These are phyloP conservation scores for Breviolum minutum DNA, from an alignment of 73 alveolate genomes.

Conservation along the genomic window DNA sequence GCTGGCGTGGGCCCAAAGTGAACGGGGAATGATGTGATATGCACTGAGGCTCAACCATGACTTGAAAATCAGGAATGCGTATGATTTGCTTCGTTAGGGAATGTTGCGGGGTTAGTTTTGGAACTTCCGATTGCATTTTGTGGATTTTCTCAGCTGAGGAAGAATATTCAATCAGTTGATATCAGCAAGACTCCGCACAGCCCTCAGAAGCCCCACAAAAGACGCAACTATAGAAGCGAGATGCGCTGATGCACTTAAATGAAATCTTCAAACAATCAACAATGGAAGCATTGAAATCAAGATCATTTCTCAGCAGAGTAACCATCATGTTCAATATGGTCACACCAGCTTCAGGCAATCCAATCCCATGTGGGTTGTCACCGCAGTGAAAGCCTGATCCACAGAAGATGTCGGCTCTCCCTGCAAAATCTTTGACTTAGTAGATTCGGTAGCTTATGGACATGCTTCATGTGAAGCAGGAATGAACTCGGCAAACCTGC, in stretches of 20 bases:
- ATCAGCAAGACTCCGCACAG: slow-evolving; percentile 63
- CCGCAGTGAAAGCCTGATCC: slow-evolving; percentile 79
- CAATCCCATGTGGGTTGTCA: slow-evolving; percentile 91
- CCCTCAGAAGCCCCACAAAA: neutral
- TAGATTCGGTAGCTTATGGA: too few species aligned
- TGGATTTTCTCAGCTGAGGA: neutral
- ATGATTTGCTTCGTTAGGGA: neutral
- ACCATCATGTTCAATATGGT: neutral
- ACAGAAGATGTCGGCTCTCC: too few species aligned
- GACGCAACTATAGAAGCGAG: neutral
- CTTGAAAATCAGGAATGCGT: too few species aligned
- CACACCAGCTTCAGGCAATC: slow-evolving; percentile 22
- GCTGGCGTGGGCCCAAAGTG: slow-evolving; percentile 36
- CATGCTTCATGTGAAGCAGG: too few species aligned
- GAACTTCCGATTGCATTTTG: neutral
- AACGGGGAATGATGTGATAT: neutral
- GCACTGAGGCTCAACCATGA: too few species aligned
- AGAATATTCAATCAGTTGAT: slow-evolving; percentile 48
- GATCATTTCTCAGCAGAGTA: too few species aligned
- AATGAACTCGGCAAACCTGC: too few species aligned
- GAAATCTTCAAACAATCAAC: too few species aligned
- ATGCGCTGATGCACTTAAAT: neutral
- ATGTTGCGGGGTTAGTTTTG: neutral
- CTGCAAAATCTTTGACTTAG: too few species aligned
- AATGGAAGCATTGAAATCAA: neutral